These are phyloP conservation scores for Kurtzmaniella quercitrusa DNA, from an alignment of 1,139 yeast genomes.

Conservation along the genomic window DNA sequence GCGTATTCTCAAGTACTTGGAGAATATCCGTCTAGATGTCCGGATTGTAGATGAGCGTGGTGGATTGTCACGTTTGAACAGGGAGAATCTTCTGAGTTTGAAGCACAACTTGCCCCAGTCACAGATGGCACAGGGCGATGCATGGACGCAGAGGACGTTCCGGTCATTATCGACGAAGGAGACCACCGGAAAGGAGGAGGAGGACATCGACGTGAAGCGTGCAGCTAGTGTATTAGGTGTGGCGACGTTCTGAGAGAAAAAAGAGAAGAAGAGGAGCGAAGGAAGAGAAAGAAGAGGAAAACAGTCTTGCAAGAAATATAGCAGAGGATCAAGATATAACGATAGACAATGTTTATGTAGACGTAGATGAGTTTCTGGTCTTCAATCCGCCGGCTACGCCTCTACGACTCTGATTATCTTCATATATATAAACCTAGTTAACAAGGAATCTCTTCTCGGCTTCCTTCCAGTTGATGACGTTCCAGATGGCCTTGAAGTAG, in stretches of 20 bases:
- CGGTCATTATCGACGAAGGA: slow-evolving; percentile 45
- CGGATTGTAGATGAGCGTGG: slow-evolving; percentile 76
- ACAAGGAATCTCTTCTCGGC: slow-evolving; percentile 34
- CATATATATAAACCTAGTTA: slow-evolving; percentile 5
- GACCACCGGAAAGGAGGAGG: slow-evolving; percentile 18
- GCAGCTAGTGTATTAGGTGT: slow-evolving; percentile 80
- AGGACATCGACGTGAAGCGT: slow-evolving; percentile 66
- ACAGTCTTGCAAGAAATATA: too few relatives aligned
- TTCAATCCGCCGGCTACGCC: too few relatives aligned
- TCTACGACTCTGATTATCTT: not conserved
- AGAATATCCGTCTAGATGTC: slow-evolving; percentile 67
- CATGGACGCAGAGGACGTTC: slow-evolving; percentile 63
- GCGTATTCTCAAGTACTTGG: slow-evolving; percentile 71
- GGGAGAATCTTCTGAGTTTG: slow-evolving; percentile 54
- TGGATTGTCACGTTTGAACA: slow-evolving; percentile 78
- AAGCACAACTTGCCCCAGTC: slow-evolving; percentile 47
- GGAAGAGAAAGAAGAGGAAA: too few relatives aligned
- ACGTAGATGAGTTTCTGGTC: too few relatives aligned
- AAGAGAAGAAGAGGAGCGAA: not conserved
- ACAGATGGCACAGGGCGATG: slow-evolving; percentile 50
- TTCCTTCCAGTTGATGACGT: slow-evolving; percentile 46
- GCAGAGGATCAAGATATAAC: too few relatives aligned
- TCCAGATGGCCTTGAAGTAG: slow-evolving; percentile 47
- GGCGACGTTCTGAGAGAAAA: slow-evolving; percentile 51
- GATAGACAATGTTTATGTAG: too few relatives aligned